phyloP scores from a whole-genome alignment of 176 grass and related monocot genomes.

The Lolium perenne region DNA sequence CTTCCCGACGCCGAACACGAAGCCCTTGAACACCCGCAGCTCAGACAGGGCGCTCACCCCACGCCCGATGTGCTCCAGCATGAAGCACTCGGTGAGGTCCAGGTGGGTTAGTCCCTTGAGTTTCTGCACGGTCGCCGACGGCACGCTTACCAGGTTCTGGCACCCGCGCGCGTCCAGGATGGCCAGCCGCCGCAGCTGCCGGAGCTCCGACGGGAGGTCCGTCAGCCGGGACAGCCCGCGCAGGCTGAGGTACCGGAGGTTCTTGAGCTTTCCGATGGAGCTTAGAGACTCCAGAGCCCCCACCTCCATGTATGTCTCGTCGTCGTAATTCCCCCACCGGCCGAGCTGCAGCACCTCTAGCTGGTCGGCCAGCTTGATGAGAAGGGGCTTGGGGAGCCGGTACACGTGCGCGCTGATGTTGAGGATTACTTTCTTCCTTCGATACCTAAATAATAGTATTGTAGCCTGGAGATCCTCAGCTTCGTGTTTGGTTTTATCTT shows the following conservation, averaged over 20 bases:
- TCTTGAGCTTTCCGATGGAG: slow-evolving; percentile 23
- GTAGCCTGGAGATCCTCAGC: background rate
- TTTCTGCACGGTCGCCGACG: background rate
- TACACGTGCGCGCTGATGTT: slow-evolving; percentile 51
- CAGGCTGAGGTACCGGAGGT: slow-evolving; percentile 40
- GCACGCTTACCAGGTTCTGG: slow-evolving; percentile 42
- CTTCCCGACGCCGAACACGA: slow-evolving; percentile 25
- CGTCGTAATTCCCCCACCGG: slow-evolving; percentile 22
- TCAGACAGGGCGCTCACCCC: slow-evolving; percentile 25
- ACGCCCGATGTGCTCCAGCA: slow-evolving; percentile 45
- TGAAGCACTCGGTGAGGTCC: slow-evolving; percentile 58
- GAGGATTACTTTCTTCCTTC: slow-evolving; percentile 12
- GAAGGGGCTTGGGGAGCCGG: background rate
- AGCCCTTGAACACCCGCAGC: slow-evolving; percentile 50
- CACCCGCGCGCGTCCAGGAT: slow-evolving; percentile 51
- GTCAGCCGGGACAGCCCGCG: slow-evolving; percentile 46
- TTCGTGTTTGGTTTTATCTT: background rate
- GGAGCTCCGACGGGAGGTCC: slow-evolving; percentile 7
- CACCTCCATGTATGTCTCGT: slow-evolving; percentile 50
- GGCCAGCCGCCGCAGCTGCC: background rate
- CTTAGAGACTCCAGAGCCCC: background rate
- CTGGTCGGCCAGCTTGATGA: background rate
- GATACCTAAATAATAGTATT: background rate
- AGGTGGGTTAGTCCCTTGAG: slow-evolving; percentile 41
- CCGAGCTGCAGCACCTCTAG: slow-evolving; percentile 40